Evolutionary conservation across 179 eudicot species (phyloP), one percentile per base, ranked within the genome.

Genomic region (Drosera spatulata): DNA sequence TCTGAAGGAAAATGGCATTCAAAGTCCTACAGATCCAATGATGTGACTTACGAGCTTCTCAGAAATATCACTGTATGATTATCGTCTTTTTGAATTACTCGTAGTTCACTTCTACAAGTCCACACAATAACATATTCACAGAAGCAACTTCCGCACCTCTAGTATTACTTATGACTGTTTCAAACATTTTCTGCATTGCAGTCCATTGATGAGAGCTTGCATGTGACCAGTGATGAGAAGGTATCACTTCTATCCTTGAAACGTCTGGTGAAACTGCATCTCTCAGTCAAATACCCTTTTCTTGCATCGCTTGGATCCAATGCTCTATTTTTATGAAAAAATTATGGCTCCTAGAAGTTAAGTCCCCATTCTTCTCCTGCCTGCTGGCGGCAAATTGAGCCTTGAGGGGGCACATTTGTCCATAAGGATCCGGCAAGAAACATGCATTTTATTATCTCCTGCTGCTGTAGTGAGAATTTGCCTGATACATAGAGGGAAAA

Each of bases 1-100:
- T 90, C 99, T 10, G 99, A 94, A 75, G 85, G 88, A 68, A 94
- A 90, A 75, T 94, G 99, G 97, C 97, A 90, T 79, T 97, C 99
- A 38, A 86, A 75, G 71, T 81, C 99, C 47, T 94, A 81, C 63
- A 65, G 68, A 62, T 77, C 82, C 40, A 68, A 54, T 51, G 99
- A 94, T 69, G 60, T 94, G 59, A 73, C 88, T 22, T 67, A 51
- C 61, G 87, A 77, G 72, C 89, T 94, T 57, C 55, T 86, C 53
- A 76, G 73, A 75, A 90, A 90, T 71, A 80, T 94, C 12, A 82
- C 88, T 53, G 99, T 90, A 85, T 55, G 82, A 10, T 46, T 60
- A 39, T 55, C 39, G 13, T 49, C 52, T 49, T 49, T 9, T 9
- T 49, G 10, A 9, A 9, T 14, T 49, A 49, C 10, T 49, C 52